Base-by-base conservation (phyloP, 192 early-diverging fungal genomes). In the Geosiphon pyriformis region DNA sequence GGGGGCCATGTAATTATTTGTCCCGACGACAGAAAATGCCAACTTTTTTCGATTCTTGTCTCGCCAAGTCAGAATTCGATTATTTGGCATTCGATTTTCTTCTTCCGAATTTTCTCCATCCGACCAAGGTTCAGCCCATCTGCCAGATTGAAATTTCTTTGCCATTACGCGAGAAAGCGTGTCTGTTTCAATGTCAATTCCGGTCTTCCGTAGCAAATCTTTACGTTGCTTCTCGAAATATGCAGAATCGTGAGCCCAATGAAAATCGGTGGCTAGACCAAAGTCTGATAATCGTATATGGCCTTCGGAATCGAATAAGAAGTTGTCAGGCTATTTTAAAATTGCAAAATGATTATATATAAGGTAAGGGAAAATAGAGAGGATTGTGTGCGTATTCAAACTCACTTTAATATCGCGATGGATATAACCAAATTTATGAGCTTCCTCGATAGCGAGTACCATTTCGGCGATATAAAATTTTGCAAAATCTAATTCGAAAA, bases 1-100 rank as follows among this genome's bases (percentile, higher is more conserved):
- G 8, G 91, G 90, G 7, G 92, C 92, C 92, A 95, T 95, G 82
- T 95, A 95, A 74, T 95, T 92, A 35, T 92, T 92, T 31, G 86
- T 87, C 7, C 94, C 94, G 7, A 95, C 94, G 50, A 94, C 83
- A 0, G 90, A 91, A 68, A 84, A 93, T 1, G 86, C 91, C 71
- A 78, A 72, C 27, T 78, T 78, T 53, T 74, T 78, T 33, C 76
- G 61, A 54, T 78, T 69, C n/a, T 71, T 68, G 63, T 78, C 76
- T 48, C 76, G 70, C 76, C 82, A 78, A 67, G 64, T 83, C 59
- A 83, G 81, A 70, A 70, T 84, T 72, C 70, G 82, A 73, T 72
- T 80, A 75, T 74, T 78, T 33, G 76, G 76, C 6, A 76, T 66
- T 37, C 66, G 65, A 17, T 65, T 65, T 52, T 59, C 65, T 37